These are phyloP conservation scores for Gossypium gossypioides DNA, from an alignment of 441 rosid genomes.

Conservation along the genomic window DNA sequence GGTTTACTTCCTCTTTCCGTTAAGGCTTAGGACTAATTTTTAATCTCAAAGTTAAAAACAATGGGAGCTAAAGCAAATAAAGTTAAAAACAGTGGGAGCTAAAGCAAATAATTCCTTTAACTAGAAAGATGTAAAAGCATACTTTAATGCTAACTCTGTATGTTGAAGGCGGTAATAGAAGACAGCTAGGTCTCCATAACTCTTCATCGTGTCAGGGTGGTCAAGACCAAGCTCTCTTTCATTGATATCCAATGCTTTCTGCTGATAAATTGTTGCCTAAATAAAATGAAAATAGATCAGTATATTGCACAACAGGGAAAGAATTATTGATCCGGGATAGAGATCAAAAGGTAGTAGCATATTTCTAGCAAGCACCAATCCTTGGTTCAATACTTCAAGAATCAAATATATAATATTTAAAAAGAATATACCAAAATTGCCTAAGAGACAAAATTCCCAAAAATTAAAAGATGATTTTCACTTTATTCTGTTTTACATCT, in stretches of 20 bases:
- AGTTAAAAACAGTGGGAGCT: constrained; percentile 2
- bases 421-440: not conserved
- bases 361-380: not conserved
- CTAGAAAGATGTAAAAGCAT: constrained; percentile 30
- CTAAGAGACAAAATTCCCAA: not conserved
- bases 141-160: constrained; percentile 76
- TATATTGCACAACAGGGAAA: constrained; percentile 14
- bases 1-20: not conserved
- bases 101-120: not conserved
- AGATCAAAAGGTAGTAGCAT: not conserved
- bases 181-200: constrained; percentile 76
- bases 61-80: not conserved
- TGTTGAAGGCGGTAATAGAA: constrained; percentile 83
- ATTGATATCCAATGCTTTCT: constrained; percentile 71
- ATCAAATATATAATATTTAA: not conserved
- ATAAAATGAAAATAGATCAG: constrained; percentile 28
- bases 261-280: constrained; percentile 80
- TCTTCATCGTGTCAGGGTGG: constrained; percentile 84
- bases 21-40: not conserved
- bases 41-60: constrained; percentile 2
- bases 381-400: not conserved
- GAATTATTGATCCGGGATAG: not conserved
- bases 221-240: constrained; percentile 86
- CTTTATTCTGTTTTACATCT: not conserved
- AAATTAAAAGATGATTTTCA: not conserved